Conservation (phyloP, 1,139 yeast genomes). For the Yamadazyma epiphylla region DNA sequence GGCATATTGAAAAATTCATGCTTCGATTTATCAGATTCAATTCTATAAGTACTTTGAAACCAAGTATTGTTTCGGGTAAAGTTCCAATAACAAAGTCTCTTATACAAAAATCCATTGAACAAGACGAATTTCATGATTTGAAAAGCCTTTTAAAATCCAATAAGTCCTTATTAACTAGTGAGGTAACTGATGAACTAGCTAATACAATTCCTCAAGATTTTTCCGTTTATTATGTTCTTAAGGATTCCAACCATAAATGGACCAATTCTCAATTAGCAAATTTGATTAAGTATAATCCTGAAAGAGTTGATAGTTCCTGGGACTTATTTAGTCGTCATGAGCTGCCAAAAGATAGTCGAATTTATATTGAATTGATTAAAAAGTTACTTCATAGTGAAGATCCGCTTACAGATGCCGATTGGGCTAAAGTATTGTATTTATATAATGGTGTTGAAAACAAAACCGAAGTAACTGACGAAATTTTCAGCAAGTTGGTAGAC, state of each 20-base stretch:
- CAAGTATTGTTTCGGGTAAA: slow-evolving; percentile 7
- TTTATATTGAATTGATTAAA: slow-evolving; percentile 10
- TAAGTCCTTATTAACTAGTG: slow-evolving; percentile 6
- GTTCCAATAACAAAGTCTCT: slow-evolving; percentile 8
- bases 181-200: slow-evolving; percentile 9
- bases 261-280: slow-evolving; percentile 16
- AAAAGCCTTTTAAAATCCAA: slow-evolving; percentile 8
- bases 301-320: slow-evolving; percentile 33
- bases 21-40: slow-evolving; percentile 11
- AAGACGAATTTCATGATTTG: slow-evolving; percentile 11
- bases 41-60: slow-evolving; percentile 8
- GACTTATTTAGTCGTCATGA: slow-evolving; percentile 28
- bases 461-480: slow-evolving; percentile 1
- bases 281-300: slow-evolving; percentile 35
- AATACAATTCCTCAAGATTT: slow-evolving; percentile 19
- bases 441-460: slow-evolving; percentile 5
- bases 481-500: slow-evolving; percentile 11
- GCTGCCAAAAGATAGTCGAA: background rate
- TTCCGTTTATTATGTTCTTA: slow-evolving; percentile 28
- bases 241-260: slow-evolving; percentile 13
- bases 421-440: slow-evolving; percentile 10
- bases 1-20: slow-evolving; percentile 7
- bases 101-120: slow-evolving; percentile 7
- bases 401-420: slow-evolving; percentile 10
- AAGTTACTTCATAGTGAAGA: slow-evolving; percentile 21